These are phyloP conservation scores for Trichosporon sp. DNA, from an alignment of 1,284 basidiomycete genomes.

Conservation along the genomic window DNA sequence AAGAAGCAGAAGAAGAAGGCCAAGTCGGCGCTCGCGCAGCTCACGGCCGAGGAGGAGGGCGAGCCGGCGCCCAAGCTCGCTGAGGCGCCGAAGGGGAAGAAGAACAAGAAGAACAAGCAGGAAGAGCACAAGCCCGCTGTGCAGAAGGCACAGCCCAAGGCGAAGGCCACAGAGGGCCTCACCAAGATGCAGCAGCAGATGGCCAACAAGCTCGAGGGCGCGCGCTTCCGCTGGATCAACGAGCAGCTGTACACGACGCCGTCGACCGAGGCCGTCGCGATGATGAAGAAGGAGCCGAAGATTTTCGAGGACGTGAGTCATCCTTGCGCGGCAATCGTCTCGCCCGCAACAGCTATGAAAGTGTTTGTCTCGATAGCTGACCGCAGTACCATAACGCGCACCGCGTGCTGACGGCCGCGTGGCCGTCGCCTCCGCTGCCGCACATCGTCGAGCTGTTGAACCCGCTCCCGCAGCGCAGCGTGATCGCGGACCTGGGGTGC, in stretches of 20 bases:
- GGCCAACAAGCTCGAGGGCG: slow-evolving; percentile 73
- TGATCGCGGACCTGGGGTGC: slow-evolving; percentile 91
- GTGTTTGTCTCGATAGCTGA: too few relatives aligned
- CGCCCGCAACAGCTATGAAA: too few relatives aligned
- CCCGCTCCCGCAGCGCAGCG: slow-evolving; percentile 60
- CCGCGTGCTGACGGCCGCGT: slow-evolving; percentile 77
- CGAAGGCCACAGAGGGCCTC: slow-evolving; percentile 48
- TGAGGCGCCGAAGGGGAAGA: slow-evolving; percentile 9
- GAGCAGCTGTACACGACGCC: slow-evolving; percentile 79
- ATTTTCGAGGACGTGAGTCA: slow-evolving; percentile 67
- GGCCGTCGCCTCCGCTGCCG: slow-evolving; percentile 84
- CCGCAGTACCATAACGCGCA: slow-evolving; percentile 84
- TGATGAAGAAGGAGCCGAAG: slow-evolving; percentile 74
- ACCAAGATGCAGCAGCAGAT: slow-evolving; percentile 70
- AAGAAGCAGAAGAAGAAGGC: slow-evolving; percentile 10
- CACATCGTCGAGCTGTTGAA: slow-evolving; percentile 62
- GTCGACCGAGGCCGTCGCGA: slow-evolving; percentile 64
- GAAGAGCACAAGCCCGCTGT: slow-evolving; percentile 25
- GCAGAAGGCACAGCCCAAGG: slow-evolving; percentile 8
- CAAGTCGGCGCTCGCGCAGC: background rate
- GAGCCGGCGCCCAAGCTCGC: slow-evolving; percentile 4
- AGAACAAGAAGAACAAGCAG: slow-evolving; percentile 17
- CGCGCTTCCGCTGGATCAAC: slow-evolving; percentile 84
- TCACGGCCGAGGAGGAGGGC: background rate
- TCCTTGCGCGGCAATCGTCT: too few relatives aligned